phyloP scores from a whole-genome alignment of 1,284 basidiomycete species.

The Schizophyllum commune region DNA sequence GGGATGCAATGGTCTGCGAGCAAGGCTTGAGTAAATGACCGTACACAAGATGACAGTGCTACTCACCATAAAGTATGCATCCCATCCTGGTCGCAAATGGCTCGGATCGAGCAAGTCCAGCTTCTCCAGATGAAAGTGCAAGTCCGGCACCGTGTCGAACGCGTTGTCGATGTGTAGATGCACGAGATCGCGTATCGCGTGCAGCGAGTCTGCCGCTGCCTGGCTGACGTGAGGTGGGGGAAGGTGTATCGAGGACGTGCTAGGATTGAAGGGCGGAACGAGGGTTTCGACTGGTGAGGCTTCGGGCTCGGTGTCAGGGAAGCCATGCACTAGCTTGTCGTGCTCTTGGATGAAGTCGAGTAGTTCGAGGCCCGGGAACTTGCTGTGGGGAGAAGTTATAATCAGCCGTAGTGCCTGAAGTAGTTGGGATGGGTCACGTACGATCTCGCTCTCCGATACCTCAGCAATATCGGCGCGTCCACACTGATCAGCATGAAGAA shows the following conservation, averaged over 20 bases:
- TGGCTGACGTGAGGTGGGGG: neutral
- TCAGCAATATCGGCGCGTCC: constrained; percentile 74
- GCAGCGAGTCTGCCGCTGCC: constrained; percentile 25
- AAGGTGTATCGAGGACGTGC: neutral
- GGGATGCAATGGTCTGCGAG: constrained; percentile 72
- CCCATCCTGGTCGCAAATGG: constrained; percentile 83
- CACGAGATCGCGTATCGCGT: constrained; percentile 39
- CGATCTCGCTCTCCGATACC: constrained; percentile 44
- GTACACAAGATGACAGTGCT: no score
- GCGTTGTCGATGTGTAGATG: constrained; percentile 70
- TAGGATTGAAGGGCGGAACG: constrained; percentile 2
- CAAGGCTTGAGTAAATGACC: constrained; percentile 2
- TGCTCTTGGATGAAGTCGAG: constrained; percentile 61
- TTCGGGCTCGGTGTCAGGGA: neutral
- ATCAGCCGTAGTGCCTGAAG: neutral
- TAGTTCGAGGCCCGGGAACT: constrained; percentile 29
- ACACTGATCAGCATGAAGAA: constrained; percentile 84
- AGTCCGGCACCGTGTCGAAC: constrained; percentile 44
- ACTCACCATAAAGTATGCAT: constrained; percentile 95
- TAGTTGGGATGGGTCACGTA: neutral
- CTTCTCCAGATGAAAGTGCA: constrained; percentile 59
- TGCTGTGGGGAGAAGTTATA: neutral
- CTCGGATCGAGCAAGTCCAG: constrained; percentile 67
- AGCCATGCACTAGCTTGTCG: constrained; percentile 53
- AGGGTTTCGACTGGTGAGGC: constrained; percentile 6